A percentile compares a stretch with the other conserved stretches of the same genome.
These are phyloP conservation scores for Mycena haematopus DNA, from an alignment of 768 basidiomycete genomes.

Conservation along the genomic window DNA sequence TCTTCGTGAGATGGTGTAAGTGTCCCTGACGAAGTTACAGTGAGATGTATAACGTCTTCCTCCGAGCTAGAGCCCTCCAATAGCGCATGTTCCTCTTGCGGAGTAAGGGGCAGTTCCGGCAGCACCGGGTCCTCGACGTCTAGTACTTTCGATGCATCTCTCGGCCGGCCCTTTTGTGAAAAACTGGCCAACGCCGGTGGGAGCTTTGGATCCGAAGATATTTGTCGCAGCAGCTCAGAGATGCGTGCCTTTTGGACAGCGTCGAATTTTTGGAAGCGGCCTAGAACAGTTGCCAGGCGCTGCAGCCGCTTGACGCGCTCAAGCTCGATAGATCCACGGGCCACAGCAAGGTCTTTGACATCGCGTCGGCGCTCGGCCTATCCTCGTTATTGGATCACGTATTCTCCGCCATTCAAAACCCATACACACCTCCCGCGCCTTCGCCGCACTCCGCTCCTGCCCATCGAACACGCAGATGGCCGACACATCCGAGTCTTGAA, in stretches of 20 bases:
- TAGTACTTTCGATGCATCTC: not conserved
- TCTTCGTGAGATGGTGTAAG: not conserved
- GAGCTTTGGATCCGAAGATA: slow-evolving; percentile 16
- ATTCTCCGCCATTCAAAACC: not conserved
- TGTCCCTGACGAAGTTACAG: not conserved
- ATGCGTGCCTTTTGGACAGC: slow-evolving; percentile 36
- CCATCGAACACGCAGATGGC: slow-evolving; percentile 87
- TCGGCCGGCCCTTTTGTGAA: not conserved
- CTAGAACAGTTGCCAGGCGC: slow-evolving; percentile 47
- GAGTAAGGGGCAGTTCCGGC: not conserved
- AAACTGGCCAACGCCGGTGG: not conserved
- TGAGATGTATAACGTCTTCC: not conserved
- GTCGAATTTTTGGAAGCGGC: slow-evolving; percentile 44
- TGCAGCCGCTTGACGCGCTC: slow-evolving; percentile 62
- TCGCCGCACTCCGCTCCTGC: slow-evolving; percentile 66
- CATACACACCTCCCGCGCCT: slow-evolving; percentile 67
- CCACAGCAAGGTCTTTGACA: slow-evolving; percentile 51
- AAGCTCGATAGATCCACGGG: slow-evolving; percentile 63
- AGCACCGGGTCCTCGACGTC: not conserved
- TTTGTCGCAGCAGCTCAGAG: slow-evolving; percentile 34
- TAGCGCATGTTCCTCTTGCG: not conserved
- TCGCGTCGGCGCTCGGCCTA: slow-evolving; percentile 65
- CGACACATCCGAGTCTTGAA: slow-evolving; percentile 59
- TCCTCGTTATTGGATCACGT: not conserved
- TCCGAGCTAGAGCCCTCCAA: not conserved